Evolutionary conservation across 2,329 filamentous ascomycete genomes (phyloP).

Genomic region (Pyrenophora teres): DNA sequence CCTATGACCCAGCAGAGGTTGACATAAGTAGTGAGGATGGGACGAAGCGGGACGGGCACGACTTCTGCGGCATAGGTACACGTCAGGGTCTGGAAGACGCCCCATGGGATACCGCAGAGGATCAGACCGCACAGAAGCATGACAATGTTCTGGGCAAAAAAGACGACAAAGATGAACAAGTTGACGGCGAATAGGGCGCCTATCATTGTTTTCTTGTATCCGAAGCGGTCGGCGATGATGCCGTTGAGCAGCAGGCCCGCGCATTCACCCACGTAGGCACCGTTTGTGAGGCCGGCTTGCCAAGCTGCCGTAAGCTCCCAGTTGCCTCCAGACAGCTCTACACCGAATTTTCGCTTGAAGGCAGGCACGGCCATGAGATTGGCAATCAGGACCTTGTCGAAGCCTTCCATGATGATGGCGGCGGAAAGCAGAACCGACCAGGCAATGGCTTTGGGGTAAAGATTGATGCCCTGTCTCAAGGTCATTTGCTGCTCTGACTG

Average conservation of each 20-base stretch:
- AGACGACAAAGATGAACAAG: slow-evolving; percentile 44
- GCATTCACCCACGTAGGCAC: slow-evolving; percentile 52
- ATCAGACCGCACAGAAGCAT: slow-evolving; percentile 66
- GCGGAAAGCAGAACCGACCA: slow-evolving; percentile 87
- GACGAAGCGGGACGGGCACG: slow-evolving; percentile 71
- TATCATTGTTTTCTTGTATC: slow-evolving; percentile 48
- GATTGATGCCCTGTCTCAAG: slow-evolving; percentile 71
- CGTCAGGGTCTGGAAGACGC: slow-evolving; percentile 55
- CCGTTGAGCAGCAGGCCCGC: slow-evolving; percentile 54
- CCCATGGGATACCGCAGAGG: slow-evolving; percentile 53
- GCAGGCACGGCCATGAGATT: slow-evolving; percentile 67
- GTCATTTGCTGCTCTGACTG: slow-evolving; percentile 55
- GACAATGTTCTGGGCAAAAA: slow-evolving; percentile 51
- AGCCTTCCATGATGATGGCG: slow-evolving; percentile 89
- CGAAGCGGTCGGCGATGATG: slow-evolving; percentile 51
- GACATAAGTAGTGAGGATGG: slow-evolving; percentile 65
- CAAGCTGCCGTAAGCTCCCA: slow-evolving; percentile 53
- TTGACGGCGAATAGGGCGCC: slow-evolving; percentile 38
- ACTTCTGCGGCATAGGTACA: slow-evolving; percentile 62
- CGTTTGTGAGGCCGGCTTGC: slow-evolving; percentile 55
- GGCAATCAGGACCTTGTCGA: slow-evolving; percentile 79
- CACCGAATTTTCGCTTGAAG: slow-evolving; percentile 53
- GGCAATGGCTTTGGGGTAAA: slow-evolving; percentile 84
- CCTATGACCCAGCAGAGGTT: slow-evolving; percentile 78
- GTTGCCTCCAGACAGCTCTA: slow-evolving; percentile 41